A percentile compares a stretch with the other conserved stretches of the same genome.
Evolutionary conservation across 2,329 filamentous ascomycete species (phyloP).

Genomic region (Beauveria brongniartii): DNA sequence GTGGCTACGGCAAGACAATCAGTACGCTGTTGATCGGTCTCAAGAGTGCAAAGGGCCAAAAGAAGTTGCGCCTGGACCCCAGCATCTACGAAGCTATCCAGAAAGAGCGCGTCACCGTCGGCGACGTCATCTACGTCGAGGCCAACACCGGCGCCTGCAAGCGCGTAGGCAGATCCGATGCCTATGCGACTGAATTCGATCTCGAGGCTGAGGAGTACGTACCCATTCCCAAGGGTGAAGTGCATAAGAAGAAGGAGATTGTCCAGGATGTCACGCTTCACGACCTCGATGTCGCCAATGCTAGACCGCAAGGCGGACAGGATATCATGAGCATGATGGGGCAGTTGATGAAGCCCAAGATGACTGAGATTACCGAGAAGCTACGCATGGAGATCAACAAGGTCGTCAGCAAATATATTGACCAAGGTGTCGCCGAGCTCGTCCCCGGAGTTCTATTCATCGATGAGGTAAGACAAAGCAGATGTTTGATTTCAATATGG

Average conservation of each 20-base stretch:
- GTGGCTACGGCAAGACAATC: slow-evolving; percentile 95
- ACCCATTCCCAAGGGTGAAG: slow-evolving; percentile 95
- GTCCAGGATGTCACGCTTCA: slow-evolving; percentile 97
- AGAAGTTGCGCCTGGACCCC: slow-evolving; percentile 93
- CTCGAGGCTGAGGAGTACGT: slow-evolving; percentile 98
- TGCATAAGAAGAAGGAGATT: slow-evolving; percentile 99
- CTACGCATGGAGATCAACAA: slow-evolving; percentile 95
- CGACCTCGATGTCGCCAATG: slow-evolving; percentile 92
- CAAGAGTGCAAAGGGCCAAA: slow-evolving; percentile 92
- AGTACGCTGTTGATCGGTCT: slow-evolving; percentile 89
- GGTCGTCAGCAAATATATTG: slow-evolving; percentile 97
- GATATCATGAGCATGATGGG: slow-evolving; percentile 99
- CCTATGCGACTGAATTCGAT: slow-evolving; percentile 97
- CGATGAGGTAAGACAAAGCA: slow-evolving; percentile 63
- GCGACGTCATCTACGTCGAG: slow-evolving; percentile 98
- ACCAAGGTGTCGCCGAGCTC: slow-evolving; percentile 93
- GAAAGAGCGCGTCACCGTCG: slow-evolving; percentile 91
- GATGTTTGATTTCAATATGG: slow-evolving; percentile 5
- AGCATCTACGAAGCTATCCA: slow-evolving; percentile 99
- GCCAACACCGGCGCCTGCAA: slow-evolving; percentile 98
- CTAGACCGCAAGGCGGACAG: slow-evolving; percentile 89
- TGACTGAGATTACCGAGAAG: slow-evolving; percentile 99
- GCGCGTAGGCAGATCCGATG: slow-evolving; percentile 89
- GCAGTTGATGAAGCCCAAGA: slow-evolving; percentile 98
- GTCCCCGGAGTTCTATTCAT: slow-evolving; percentile 99